A percentile compares a stretch with the other conserved stretches of the same genome.
Evolutionary conservation across 805 yeast species (phyloP).

Genomic region (Myxozyma geophila): DNA sequence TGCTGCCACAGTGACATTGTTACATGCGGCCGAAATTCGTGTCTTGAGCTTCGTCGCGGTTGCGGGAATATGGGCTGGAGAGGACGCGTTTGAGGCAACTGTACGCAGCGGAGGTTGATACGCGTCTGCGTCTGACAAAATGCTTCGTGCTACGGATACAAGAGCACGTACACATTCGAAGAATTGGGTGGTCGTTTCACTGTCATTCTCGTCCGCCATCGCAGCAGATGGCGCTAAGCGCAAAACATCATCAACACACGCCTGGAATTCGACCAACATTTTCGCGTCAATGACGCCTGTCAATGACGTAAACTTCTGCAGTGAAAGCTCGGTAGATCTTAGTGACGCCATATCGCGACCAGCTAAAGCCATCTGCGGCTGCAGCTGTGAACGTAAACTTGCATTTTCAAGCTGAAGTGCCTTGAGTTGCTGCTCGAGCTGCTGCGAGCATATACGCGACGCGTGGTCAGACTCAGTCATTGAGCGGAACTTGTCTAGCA

Average conservation of each 20-base stretch:
- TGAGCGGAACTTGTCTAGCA: slow-evolving; percentile 47
- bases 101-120: neutral
- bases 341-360: neutral
- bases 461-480: slow-evolving; percentile 41
- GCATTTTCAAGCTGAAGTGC: slow-evolving; percentile 44
- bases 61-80: neutral
- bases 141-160: slow-evolving; percentile 43
- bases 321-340: slow-evolving; percentile 5
- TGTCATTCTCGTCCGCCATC: slow-evolving; percentile 6
- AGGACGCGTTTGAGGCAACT: neutral
- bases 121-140: slow-evolving; percentile 31
- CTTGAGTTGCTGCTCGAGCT: slow-evolving; percentile 39
- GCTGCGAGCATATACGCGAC: slow-evolving; percentile 35
- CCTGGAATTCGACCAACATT: slow-evolving; percentile 41
- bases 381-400: slow-evolving; percentile 28
- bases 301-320: slow-evolving; percentile 14
- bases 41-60: slow-evolving; percentile 9
- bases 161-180: slow-evolving; percentile 45
- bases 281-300: neutral
- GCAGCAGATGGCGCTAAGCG: slow-evolving; percentile 39
- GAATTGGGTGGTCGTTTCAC: slow-evolving; percentile 15
- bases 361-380: neutral
- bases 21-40: slow-evolving; percentile 21
- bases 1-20: slow-evolving; percentile 26
- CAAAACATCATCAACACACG: slow-evolving; percentile 45